A percentile compares a stretch with the other conserved stretches of the same genome.
These are phyloP conservation scores for Sugiyamaella castrensis DNA, from an alignment of 1,139 yeast genomes.

Conservation along the genomic window DNA sequence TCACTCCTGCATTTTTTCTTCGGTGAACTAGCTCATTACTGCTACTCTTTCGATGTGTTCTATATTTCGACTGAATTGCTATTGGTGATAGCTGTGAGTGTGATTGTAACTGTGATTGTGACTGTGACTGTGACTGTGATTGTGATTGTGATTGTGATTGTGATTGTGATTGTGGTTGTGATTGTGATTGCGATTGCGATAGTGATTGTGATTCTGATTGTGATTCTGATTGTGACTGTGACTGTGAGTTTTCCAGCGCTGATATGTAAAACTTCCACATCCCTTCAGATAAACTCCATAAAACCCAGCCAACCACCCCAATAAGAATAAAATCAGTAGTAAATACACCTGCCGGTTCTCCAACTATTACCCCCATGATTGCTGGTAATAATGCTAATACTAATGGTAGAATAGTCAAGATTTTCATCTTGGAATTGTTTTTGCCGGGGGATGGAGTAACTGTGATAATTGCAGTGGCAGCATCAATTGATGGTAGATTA, in stretches of 20 bases:
- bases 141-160: no score
- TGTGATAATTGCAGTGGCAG: no score
- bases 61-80: neutral
- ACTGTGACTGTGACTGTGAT: no score
- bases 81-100: no score
- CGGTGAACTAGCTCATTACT: no score
- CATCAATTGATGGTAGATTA: no score
- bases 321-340: constrained; percentile 27
- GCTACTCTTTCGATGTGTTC: neutral
- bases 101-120: no score
- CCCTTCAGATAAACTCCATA: constrained; percentile 27
- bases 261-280: constrained; percentile 25
- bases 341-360: constrained; percentile 27
- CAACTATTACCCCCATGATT: constrained; percentile 21
- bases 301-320: constrained; percentile 27
- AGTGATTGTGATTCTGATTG: neutral
- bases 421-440: no score
- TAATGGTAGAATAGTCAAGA: constrained; percentile 20
- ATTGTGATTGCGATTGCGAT: neutral
- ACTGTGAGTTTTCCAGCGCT: constrained; percentile 1
- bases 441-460: no score
- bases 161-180: neutral
- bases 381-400: constrained; percentile 29
- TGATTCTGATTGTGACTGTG: neutral
- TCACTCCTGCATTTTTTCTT: no score